Evolutionary conservation across 1,284 basidiomycete species (phyloP).

Genomic region (Fistulina hepatica): DNA sequence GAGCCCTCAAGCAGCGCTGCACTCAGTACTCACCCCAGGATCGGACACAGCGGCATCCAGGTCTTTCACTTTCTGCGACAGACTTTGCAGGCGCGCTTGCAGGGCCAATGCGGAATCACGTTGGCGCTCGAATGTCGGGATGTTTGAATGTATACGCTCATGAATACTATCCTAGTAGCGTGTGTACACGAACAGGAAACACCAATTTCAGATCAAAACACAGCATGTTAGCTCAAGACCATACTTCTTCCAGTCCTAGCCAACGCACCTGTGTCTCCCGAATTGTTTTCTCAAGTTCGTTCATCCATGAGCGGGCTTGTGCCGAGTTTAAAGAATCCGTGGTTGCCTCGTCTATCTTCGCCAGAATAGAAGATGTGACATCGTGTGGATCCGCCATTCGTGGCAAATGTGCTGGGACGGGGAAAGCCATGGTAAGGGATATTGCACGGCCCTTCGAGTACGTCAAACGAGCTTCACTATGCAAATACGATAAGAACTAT

Average conservation of each 20-base stretch:
- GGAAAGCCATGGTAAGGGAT: constrained; percentile 50
- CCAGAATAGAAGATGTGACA: constrained; percentile 55
- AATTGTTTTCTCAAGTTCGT: constrained; percentile 60
- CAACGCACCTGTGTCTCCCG: constrained; percentile 48
- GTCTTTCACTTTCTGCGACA: constrained; percentile 42
- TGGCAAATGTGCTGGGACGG: constrained; percentile 57
- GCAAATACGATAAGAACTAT: no score
- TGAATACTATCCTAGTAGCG: constrained; percentile 45
- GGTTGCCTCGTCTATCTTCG: constrained; percentile 53
- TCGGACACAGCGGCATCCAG: constrained; percentile 41
- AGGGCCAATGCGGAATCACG: constrained; percentile 49
- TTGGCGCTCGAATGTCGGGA: constrained; percentile 54
- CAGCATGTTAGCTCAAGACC: background rate
- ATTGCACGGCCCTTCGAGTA: no score
- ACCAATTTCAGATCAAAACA: background rate
- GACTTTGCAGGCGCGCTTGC: constrained; percentile 42
- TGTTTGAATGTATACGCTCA: constrained; percentile 53
- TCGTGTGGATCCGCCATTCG: constrained; percentile 43
- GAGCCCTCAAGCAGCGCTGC: constrained; percentile 2
- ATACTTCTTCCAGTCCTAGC: background rate
- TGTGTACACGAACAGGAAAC: background rate
- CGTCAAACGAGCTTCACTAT: no score
- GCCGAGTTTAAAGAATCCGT: constrained; percentile 44
- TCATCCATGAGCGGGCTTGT: constrained; percentile 55
- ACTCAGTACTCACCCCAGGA: constrained; percentile 36